Evolutionary conservation across 176 grass and related monocot species (phyloP), one percentile per base, ranked within the genome.

Genomic region (Carex myosuroides): DNA sequence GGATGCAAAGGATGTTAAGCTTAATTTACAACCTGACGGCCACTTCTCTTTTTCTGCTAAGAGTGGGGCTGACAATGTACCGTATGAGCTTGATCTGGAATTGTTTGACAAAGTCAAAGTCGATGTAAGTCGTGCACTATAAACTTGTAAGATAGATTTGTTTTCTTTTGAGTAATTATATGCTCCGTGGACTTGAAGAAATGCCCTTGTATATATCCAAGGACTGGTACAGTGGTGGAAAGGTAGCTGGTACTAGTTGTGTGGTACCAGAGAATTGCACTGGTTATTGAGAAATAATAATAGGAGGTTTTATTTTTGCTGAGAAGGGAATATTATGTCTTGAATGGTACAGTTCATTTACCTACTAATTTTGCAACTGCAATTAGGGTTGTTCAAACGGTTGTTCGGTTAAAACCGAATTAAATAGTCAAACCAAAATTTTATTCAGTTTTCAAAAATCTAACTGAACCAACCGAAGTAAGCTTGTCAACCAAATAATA

Each of bases 1-100:
- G 0, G 93, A 98, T 44, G 93, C 93, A 60, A 95, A 95, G 75
- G 96, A 95, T 86, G 93, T 98, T 81, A 95, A 98, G 75, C 88
- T 95, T 46, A 92, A 83, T 41, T 59, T 93, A 79, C 79, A 98
- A 64, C 96, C 96, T 13, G 96, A 92, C 20, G 96, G 96, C 4
- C 91, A 83, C 42, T 90, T 98, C 69, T 78, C 74, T 46, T 98
- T 98, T 77, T 93, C 81, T 4, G 91, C 96, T 1, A 94, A 90
- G 79, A 90, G 81, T 41, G 81, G 86, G 68, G 64, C 87, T 1
- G 91, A 91, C 44, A 88, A 88, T 35, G 70, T 86, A 35, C 83
- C 85, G 0, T 98, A 98, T 14, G 89, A 95, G 83, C 85, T 98
- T 22, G 89, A 93, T 78, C 78, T 98, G 41, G 91, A 95, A 79